Evolutionary conservation across 2,329 filamentous ascomycete species (phyloP), one percentile per base, ranked within the genome.

Genomic region (Ambrosiella beaveri): DNA sequence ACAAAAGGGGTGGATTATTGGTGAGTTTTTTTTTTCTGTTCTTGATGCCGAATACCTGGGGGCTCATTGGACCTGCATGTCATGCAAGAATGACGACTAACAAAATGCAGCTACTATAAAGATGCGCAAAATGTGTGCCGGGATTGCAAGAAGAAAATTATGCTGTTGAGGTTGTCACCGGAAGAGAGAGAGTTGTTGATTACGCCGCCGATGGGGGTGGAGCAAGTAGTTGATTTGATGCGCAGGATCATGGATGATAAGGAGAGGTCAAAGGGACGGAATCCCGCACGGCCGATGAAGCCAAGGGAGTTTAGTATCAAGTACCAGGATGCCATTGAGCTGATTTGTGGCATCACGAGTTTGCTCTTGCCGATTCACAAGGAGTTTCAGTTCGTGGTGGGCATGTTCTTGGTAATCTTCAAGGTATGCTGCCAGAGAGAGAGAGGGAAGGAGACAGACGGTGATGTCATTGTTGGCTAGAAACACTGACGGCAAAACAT

Each of bases 341-440:
- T 57, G 17, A 51, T 60, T 15, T 49, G 40, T 17, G 54, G 40
- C 5, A 56, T 60, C 12, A 15, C 50, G 8, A 36, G 15, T 11
- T 44, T 53, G 4, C 27, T 60, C 5, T 35, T 38, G 2, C 54
- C 58, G 13, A 35, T 57, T 13, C 27, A 39, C 54, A 54, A 56
- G 17, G 58, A 60, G 1, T 53, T 56, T 38, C 49, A 57, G 7
- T 49, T 57, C 40, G 39, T 57, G 9, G 45, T 60, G 41, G 54
- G 58, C 38, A 57, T 60, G 55, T 54, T 57, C 41, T 57, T 60
- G 11, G 55, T 60, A 3, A 54, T 54, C 11, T 57, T 53, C 40
- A 39, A 54, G 37, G 58, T 60, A 57, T 13, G 55, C 15, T 35
- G 13, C 27, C 27, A 5, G 27, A 27, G 27, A 27, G 27, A 27